Percentiles rank a stretch among this genome's conserved stretches.
These are phyloP conservation scores for Secale cereale DNA, from an alignment of 176 grass and related monocot genomes.

Conservation along the genomic window DNA sequence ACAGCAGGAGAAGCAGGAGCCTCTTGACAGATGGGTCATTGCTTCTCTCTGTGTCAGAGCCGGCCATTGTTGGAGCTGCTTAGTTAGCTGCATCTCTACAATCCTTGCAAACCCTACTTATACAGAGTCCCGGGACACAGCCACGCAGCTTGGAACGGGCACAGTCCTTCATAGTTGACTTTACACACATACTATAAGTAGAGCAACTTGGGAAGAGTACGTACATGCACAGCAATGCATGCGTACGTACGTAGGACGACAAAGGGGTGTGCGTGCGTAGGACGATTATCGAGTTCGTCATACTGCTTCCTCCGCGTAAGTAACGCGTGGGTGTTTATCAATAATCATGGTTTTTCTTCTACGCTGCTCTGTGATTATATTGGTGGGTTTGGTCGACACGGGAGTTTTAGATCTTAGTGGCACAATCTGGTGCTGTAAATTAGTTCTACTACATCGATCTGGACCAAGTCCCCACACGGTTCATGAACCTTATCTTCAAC, in stretches of 20 bases:
- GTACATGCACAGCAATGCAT: background rate
- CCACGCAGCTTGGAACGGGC: background rate
- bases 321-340: background rate
- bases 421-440: background rate
- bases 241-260: background rate
- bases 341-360: background rate
- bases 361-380: background rate
- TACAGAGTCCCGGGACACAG: background rate
- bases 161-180: too few species aligned
- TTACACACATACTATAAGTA: too few species aligned
- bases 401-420: background rate
- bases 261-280: too few species aligned
- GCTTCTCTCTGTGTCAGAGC: background rate
- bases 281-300: too few species aligned
- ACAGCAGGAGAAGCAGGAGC: conserved; percentile 26
- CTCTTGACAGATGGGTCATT: background rate
- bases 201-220: background rate
- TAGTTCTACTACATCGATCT: background rate
- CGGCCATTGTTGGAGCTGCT: background rate
- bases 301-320: too few species aligned
- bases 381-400: background rate
- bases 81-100: background rate
- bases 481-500: background rate
- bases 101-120: background rate
- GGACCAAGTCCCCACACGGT: background rate